Evolutionary conservation across 257 asterid species (phyloP).

Genomic region (Cruciata laevipes): DNA sequence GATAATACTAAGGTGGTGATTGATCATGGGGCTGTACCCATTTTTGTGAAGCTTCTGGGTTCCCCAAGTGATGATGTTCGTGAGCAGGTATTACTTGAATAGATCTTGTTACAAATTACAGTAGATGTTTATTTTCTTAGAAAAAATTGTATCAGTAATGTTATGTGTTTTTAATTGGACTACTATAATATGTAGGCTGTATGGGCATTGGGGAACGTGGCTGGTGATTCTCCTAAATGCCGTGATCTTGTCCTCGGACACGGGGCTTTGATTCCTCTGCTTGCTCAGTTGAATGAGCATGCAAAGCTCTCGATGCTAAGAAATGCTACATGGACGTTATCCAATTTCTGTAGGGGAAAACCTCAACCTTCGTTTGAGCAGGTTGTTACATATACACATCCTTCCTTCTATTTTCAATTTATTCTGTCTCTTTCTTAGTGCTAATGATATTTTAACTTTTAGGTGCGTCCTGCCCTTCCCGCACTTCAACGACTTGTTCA

Average conservation of each 20-base stretch:
- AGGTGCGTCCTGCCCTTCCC: constrained; percentile 46
- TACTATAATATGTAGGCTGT: constrained; percentile 48
- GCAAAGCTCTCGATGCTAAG: constrained; percentile 83
- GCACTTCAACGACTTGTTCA: constrained; percentile 61
- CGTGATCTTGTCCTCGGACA: constrained; percentile 75
- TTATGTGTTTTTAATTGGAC: too few species aligned
- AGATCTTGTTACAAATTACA: too few species aligned
- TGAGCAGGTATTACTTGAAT: constrained; percentile 52
- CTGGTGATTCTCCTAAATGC: constrained; percentile 90
- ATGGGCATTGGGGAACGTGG: constrained; percentile 93
- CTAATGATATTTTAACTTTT: not conserved
- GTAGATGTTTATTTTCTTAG: not conserved
- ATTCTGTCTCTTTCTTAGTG: not conserved
- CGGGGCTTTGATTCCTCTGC: constrained; percentile 72
- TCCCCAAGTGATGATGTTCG: constrained; percentile 90
- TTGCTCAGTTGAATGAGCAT: constrained; percentile 70
- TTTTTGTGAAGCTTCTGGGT: constrained; percentile 68
- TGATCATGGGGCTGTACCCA: constrained; percentile 81
- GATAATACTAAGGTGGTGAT: constrained; percentile 83
- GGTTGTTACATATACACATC: constrained; percentile 24
- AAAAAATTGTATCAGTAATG: too few species aligned
- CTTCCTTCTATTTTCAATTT: not conserved
- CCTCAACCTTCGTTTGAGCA: constrained; percentile 89
- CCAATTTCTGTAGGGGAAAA: constrained; percentile 91
- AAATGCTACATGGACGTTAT: constrained; percentile 92